Evolutionary conservation across 345 rosid genomes (phyloP), one percentile per base, ranked within the genome.

Genomic region (Pistacia integerrima): DNA sequence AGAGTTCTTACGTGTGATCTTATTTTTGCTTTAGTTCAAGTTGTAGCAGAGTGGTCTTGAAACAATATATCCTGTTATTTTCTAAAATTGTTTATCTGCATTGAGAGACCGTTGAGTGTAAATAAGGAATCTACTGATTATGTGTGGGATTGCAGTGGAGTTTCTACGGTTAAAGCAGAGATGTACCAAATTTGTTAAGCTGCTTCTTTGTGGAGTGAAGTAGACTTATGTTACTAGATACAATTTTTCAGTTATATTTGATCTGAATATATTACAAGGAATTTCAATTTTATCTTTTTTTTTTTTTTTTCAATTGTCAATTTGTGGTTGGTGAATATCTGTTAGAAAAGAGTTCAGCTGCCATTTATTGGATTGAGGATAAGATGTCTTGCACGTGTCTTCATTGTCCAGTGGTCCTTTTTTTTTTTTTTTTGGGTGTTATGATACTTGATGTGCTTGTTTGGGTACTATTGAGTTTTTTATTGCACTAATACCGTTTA

Each of bases 161-260:
- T 67, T 67, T 44, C 49, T 48, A 48, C 18, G 30, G 66, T 71
- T 57, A 57, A 71, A 41, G 35, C 33, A 38, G 33, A 38, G 64
- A 20, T 13, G 10, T 28, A 57, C 55, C 49, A 36, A 63, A 70
- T 36, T 56, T 71, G 17, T 56, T 70, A 56, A 36, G 64, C 11
- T 57, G 28, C 12, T 56, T 56, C n/a, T 70, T 36, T 35, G 17
- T 20, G 1, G 44, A 68, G 20, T 52, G 44, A 18, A 52, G 17
- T 7, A 33, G n/a, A 54, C 11, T 25, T 54, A 54, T 30, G 49
- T 11, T 35, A 70, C 48, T 56, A n/a, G 13, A 41, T 4, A 11
- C 10, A 4, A 8, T 35, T 38, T 52, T 56, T 41, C 33, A 20
- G 30, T 22, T 60, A 46, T 46, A 28, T 73, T 48, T 60, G 8